Base-by-base conservation (phyloP, 257 asterid genomes). In the Jacaranda mimosifolia region DNA sequence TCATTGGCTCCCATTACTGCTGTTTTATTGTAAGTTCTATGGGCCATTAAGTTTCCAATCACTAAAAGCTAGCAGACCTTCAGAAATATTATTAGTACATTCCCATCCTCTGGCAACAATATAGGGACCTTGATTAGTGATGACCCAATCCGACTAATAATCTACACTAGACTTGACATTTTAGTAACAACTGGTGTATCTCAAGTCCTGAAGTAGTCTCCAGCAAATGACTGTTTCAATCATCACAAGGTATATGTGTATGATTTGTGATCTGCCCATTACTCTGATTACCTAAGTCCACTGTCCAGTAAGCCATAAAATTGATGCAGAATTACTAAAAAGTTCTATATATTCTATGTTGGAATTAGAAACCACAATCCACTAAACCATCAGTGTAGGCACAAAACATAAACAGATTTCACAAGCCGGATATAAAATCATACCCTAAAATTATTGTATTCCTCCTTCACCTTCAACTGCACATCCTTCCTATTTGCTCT, bases 401-500 rank as follows among this genome's bases (percentile, higher is more conserved):
- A 69, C 65, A 62, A 8, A 13, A 48, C 59, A 70, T 43, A 75
- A 72, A 55, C 59, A 43, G 19, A 62, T 46, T 52, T 5, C 66
- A 72, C 52, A 9, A 65, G 72, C 10, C 45, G 75, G 52, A 57
- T 32, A 66, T 52, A 58, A 60, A 76, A 73, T 36, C 92, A 67
- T 90, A 95, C 99, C 88, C 98, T 93, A 89, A 93, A 87, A 81
- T 84, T 85, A 77, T 95, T 95, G 94, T 95, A 95, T 71, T 95
- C 99, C 90, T 95, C 97, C 77, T 95, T 95, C 81, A 93, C 98
- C 85, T 95, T 95, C 88, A 95, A 73, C 74, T 90, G 97, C 77
- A 95, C 96, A 80, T 95, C 99, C 89, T 93, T 95, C 85, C 98
- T 81, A 83, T 80, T 93, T 3, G 98, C 99, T 59, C 94, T 93